Percentiles rank a stretch among this genome's conserved stretches.
phyloP scores from a whole-genome alignment of 2,329 filamentous ascomycete genomes.

The Ceratocystis alfenasii region DNA sequence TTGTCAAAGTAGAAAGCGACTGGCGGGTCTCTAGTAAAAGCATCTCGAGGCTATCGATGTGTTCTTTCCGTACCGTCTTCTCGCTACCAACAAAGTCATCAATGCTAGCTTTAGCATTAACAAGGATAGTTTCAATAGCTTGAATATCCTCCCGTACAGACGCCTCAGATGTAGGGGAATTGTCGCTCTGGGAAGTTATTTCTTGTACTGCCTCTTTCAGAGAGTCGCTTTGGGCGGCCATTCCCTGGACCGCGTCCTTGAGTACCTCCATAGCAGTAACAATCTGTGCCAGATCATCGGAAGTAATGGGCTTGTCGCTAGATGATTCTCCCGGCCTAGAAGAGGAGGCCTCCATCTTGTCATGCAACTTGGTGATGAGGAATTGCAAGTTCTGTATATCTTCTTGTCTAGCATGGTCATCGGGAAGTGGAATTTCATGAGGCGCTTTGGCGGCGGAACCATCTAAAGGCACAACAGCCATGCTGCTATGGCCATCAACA shows the following conservation, averaged over 20 bases:
- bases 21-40: constrained; percentile 63
- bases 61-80: constrained; percentile 54
- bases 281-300: constrained; percentile 44
- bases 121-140: constrained; percentile 78
- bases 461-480: background rate
- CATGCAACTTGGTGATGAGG: constrained; percentile 67
- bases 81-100: constrained; percentile 69
- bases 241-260: constrained; percentile 36
- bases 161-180: constrained; percentile 26
- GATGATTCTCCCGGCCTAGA: constrained; percentile 25
- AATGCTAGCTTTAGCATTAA: constrained; percentile 77
- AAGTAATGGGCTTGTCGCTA: constrained; percentile 31
- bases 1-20: constrained; percentile 51
- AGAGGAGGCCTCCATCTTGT: constrained; percentile 57
- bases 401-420: constrained; percentile 48
- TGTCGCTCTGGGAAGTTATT: constrained; percentile 28
- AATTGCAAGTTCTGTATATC: constrained; percentile 80
- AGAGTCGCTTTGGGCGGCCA: constrained; percentile 32
- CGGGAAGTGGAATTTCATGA: constrained; percentile 20
- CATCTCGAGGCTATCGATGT: constrained; percentile 53
- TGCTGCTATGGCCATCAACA: constrained; percentile 11
- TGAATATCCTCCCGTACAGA: constrained; percentile 61
- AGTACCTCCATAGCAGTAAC: constrained; percentile 43
- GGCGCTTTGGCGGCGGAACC: background rate
- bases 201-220: constrained; percentile 40